Base-by-base conservation (phyloP, 2,329 filamentous ascomycete species). In the Rhinocladiella mackenziei region DNA sequence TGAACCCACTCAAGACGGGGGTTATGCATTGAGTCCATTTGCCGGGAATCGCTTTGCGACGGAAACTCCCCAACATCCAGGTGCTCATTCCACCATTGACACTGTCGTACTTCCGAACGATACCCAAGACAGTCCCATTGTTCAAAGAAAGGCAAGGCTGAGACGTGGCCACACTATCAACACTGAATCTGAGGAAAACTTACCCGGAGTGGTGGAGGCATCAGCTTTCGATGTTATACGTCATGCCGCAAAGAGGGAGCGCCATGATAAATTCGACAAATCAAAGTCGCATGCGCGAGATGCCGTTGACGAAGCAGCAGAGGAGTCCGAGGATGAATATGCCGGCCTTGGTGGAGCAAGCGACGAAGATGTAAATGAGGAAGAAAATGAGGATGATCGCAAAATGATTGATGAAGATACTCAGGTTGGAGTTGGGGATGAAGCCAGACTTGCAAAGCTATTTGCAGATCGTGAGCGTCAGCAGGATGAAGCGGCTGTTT, bases 251-350 rank as follows among this genome's bases (percentile, higher is more conserved):
- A 69, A 62, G 29, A 74, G 69, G 50, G 68, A 70, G 56, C 66
- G 74, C 58, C 72, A 75, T 39, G 67, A 69, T 4, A 71, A 75
- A 11, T 94, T 89, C 57, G 78, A 95, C 67, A 86, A 84, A 65
- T 89, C 88, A 65, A 89, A 84, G 63, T 94, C 87, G 68, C 83
- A 86, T 61, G 91, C 89, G 0, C 89, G 82, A 59, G 82, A 84
- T 17, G 86, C 95, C 76, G 75, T 98, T 26, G 80, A 97, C 54
- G 92, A 96, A 55, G 89, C 94, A 62, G 30, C 92, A 49, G 87
- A 95, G 58, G 92, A 98, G 67, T 98, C 92, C 0, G 94, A 98
- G 62, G 92, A 98, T 62, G 92, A 98, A 65, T 98, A 97, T 63
- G 91, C 89, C 28, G 92, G 92, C 3, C 74, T 98, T 7, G 92